These are phyloP conservation scores for Eucalyptus viminalis DNA, from an alignment of 345 rosid genomes.

Conservation along the genomic window DNA sequence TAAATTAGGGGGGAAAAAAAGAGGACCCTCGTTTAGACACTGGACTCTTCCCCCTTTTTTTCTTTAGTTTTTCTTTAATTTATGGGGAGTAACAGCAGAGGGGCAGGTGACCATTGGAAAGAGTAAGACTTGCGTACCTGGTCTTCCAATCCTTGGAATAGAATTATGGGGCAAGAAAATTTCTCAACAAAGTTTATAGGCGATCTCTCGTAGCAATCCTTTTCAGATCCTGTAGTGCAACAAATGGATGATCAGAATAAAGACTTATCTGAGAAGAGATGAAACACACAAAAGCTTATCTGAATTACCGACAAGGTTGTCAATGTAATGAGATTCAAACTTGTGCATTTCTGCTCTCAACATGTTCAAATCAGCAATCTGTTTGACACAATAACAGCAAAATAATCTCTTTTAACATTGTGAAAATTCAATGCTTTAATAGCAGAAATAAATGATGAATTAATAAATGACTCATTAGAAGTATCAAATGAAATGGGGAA, in stretches of 20 bases:
- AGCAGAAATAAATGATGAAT: neutral
- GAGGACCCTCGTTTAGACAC: neutral
- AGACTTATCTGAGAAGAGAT: neutral
- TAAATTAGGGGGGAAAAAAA: neutral
- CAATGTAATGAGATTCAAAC: slow-evolving; percentile 78
- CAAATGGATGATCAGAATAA: neutral
- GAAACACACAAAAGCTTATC: neutral
- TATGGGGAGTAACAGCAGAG: neutral
- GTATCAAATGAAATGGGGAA: neutral
- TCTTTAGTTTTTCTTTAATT: neutral
- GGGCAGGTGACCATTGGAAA: neutral
- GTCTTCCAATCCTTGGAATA: slow-evolving; percentile 93
- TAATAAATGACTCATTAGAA: neutral
- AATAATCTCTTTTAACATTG: neutral
- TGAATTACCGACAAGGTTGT: slow-evolving; percentile 83
- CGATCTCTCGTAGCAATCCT: slow-evolving; percentile 64
- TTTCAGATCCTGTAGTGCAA: slow-evolving; percentile 48
- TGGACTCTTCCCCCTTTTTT: neutral
- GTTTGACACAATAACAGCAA: neutral
- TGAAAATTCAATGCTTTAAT: neutral
- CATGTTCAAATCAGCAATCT: slow-evolving; percentile 78
- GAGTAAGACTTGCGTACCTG: slow-evolving; percentile 28
- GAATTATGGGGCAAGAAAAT: slow-evolving; percentile 92
- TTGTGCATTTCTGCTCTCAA: slow-evolving; percentile 80
- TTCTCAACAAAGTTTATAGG: slow-evolving; percentile 74